Evolutionary conservation across 345 rosid genomes (phyloP), one percentile per base, ranked within the genome.

Genomic region (Gossypium longicalyx): DNA sequence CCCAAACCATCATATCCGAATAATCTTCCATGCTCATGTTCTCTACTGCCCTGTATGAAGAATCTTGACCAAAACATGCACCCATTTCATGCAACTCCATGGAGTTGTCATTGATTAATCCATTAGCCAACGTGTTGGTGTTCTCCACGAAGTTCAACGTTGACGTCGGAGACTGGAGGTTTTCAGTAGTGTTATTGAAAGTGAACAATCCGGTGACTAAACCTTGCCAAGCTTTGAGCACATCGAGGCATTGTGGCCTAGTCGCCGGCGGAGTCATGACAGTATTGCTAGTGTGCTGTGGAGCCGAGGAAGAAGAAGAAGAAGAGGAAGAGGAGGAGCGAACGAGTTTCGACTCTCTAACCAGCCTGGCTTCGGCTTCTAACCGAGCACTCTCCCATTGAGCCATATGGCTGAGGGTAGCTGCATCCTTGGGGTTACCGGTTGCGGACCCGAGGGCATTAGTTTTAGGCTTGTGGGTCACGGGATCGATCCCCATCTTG

Each of bases 371-470:
- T 75, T 83, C 86, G 3, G 86, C 86, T 72, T 83, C 83, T 12
- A 83, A 80, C 64, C 86, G 68, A 12, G 86, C 83, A 20, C 80
- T 83, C 68, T 83, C 86, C 86, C 86, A 83, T 64, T 83, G 86
- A 71, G 86, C 86, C 77, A 80, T 80, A 76, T 83, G 86, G 69
- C 83, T 82, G 1, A 82, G 78, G 75, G 77, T 80, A 45, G 83
- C 83, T 2, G 75, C 44, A 38, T 78, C 72, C 49, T 71, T 81
- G 10, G 84, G 51, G 52, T 75, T 73, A n/a, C 74, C 80, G 20
- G 43, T 17, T 41, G 61, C 61, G n/a, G 84, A 48, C 56, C 77
- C 77, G 9, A 79, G 41, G 38, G 83, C 49, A 23, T 65, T 77
- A 12, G 60, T 66, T 73, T 73, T 77, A 6, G 86, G 89, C 81